These are phyloP conservation scores for Tolypocladium ovalisporum DNA, from an alignment of 2,329 filamentous ascomycete genomes.

Conservation along the genomic window DNA sequence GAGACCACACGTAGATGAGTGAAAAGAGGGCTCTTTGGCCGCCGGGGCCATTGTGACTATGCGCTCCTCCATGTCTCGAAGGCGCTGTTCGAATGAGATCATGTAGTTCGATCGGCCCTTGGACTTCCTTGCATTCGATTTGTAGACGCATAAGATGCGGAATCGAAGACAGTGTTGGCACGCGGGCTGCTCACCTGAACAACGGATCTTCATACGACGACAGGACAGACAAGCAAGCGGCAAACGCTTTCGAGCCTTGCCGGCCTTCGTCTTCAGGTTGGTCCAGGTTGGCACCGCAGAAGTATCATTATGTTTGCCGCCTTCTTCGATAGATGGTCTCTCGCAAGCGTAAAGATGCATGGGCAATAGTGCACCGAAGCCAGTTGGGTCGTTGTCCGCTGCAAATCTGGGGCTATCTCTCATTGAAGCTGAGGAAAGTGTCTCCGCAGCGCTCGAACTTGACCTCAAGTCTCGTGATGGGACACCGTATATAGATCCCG, in stretches of 20 bases:
- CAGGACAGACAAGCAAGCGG: background rate
- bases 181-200: background rate
- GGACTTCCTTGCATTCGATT: background rate
- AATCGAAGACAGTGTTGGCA: background rate
- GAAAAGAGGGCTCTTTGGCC: background rate
- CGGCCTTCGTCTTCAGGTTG: background rate
- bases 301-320: background rate
- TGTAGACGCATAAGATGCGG: background rate
- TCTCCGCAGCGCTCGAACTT: too few species aligned
- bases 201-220: background rate
- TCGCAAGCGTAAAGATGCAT: background rate
- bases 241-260: background rate
- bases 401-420: too few species aligned
- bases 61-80: background rate
- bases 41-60: background rate
- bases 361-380: too few species aligned
- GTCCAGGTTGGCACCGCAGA: background rate
- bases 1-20: too few species aligned
- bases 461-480: too few species aligned
- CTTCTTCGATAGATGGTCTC: too few species aligned
- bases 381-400: too few species aligned
- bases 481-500: too few species aligned
- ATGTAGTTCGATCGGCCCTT: background rate
- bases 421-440: too few species aligned
- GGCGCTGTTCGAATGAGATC: background rate